Percentiles rank a stretch among this genome's conserved stretches.
Evolutionary conservation across 371 early-diverging fungal species (phyloP).

Genomic region (Mortierella sp.): DNA sequence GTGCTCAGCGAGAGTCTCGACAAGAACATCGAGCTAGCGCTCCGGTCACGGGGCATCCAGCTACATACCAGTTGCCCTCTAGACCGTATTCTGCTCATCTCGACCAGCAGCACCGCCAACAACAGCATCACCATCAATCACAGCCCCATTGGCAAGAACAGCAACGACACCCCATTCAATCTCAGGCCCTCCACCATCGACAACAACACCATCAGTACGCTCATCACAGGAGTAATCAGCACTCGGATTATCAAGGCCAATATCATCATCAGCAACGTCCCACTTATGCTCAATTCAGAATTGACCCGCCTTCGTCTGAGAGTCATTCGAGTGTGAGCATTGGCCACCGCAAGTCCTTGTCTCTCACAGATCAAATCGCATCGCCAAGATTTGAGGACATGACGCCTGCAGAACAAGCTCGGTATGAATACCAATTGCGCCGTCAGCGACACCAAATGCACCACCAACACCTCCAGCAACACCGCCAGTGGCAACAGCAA

Average conservation of each 20-base stretch:
- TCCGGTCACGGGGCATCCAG: too few relatives aligned
- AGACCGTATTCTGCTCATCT: slow-evolving; percentile 4
- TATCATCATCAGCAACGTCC: background rate
- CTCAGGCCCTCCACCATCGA: slow-evolving; percentile 1
- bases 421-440: slow-evolving; percentile 36
- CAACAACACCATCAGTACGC: slow-evolving; percentile 4
- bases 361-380: slow-evolving; percentile 12
- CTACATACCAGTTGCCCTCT: background rate
- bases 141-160: slow-evolving; percentile 10
- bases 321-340: background rate
- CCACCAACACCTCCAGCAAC: slow-evolving; percentile 22
- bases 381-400: slow-evolving; percentile 17
- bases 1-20: slow-evolving; percentile 32
- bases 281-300: background rate
- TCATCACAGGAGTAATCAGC: background rate
- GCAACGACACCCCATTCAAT: background rate
- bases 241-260: background rate
- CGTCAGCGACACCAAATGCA: slow-evolving; percentile 36
- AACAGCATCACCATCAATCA: background rate
- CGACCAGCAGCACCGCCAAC: slow-evolving; percentile 7
- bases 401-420: slow-evolving; percentile 36
- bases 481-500: slow-evolving; percentile 23
- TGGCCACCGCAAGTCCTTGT: slow-evolving; percentile 26
- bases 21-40: slow-evolving; percentile 23
- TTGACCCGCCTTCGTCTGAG: background rate